A percentile compares a stretch with the other conserved stretches of the same genome.
Conservation (phyloP, 352 stramenopile species). For the Phytophthora fragariaefolia region DNA sequence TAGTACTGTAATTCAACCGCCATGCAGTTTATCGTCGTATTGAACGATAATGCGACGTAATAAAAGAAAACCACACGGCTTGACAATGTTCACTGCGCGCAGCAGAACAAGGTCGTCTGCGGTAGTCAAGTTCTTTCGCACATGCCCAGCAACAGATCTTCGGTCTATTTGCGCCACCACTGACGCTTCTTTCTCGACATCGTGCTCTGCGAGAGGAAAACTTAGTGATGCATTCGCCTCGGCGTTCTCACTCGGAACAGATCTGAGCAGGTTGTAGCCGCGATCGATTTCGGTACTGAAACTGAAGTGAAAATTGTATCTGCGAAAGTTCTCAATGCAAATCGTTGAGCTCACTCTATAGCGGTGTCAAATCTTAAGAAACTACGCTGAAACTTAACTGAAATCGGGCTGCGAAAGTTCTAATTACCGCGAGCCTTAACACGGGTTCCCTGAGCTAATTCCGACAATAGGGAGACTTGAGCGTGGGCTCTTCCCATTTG, state of each 20-base stretch:
- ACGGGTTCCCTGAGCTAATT: too few relatives aligned
- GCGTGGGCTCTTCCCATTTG: too few relatives aligned
- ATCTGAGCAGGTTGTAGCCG: neutral
- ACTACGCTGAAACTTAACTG: neutral
- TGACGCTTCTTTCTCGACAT: neutral
- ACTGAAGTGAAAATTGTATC: too few relatives aligned
- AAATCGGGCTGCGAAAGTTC: neutral
- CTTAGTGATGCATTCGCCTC: neutral
- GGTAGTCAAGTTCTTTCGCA: slow-evolving; percentile 7
- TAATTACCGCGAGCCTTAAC: too few relatives aligned
- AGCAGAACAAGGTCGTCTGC: slow-evolving; percentile 11
- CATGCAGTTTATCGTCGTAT: neutral
- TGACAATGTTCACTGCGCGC: neutral
- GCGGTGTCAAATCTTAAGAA: neutral
- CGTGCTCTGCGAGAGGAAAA: neutral
- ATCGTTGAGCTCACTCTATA: neutral
- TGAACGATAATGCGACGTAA: neutral
- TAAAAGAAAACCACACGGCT: neutral
- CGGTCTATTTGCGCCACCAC: neutral
- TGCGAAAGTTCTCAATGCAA: neutral
- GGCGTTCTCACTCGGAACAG: neutral
- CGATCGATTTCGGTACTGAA: too few relatives aligned
- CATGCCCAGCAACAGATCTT: neutral
- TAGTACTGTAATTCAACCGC: neutral
- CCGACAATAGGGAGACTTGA: too few relatives aligned